These are phyloP conservation scores for Dothistroma pini DNA, from an alignment of 2,329 filamentous ascomycete species.

Conservation along the genomic window DNA sequence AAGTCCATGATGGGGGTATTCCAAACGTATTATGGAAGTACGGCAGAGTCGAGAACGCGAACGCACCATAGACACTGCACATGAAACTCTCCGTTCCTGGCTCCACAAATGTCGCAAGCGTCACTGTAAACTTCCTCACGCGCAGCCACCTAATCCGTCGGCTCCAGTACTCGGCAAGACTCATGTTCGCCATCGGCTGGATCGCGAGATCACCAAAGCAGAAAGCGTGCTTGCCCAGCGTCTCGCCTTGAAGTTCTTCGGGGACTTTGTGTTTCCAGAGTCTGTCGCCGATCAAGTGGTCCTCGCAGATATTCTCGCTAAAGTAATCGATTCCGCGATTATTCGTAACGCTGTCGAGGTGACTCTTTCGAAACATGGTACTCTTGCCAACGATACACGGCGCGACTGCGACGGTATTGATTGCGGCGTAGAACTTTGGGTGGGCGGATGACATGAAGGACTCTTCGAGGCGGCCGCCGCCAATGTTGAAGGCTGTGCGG, in stretches of 20 bases:
- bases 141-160: slow-evolving; percentile 85
- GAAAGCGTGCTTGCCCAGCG: slow-evolving; percentile 73
- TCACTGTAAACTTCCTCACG: slow-evolving; percentile 90
- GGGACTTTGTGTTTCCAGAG: slow-evolving; percentile 69
- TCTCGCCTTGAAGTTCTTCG: slow-evolving; percentile 35
- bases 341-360: slow-evolving; percentile 70
- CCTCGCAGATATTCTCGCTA: slow-evolving; percentile 94
- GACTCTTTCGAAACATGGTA: slow-evolving; percentile 95
- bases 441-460: slow-evolving; percentile 92
- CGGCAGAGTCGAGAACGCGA: slow-evolving; percentile 70
- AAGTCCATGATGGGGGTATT: slow-evolving; percentile 63
- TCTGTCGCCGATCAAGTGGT: slow-evolving; percentile 89
- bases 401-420: slow-evolving; percentile 86
- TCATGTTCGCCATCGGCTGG: slow-evolving; percentile 83
- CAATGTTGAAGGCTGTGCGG: slow-evolving; percentile 35
- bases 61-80: slow-evolving; percentile 76
- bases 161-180: slow-evolving; percentile 70
- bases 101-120: slow-evolving; percentile 83
- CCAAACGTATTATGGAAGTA: slow-evolving; percentile 54
- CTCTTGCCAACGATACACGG: slow-evolving; percentile 96
- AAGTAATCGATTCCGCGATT: slow-evolving; percentile 83
- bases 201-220: slow-evolving; percentile 82
- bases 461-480: slow-evolving; percentile 85
- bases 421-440: slow-evolving; percentile 96
- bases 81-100: slow-evolving; percentile 86